phyloP scores from a whole-genome alignment of 768 basidiomycete genomes.

The Mycena vitilis region DNA sequence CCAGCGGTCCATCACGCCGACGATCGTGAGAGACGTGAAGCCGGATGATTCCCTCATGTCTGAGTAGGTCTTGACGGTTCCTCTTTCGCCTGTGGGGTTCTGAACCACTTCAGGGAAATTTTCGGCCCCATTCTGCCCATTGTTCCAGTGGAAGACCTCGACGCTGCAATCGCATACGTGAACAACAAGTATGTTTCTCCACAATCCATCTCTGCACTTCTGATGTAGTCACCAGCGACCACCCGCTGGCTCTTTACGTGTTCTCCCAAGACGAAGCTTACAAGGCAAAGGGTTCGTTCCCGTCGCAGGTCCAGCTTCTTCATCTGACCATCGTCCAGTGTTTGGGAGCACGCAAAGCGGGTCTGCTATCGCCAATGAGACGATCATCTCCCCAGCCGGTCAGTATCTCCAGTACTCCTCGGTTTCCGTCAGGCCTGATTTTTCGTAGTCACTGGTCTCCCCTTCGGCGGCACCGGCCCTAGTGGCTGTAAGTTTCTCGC shows the following conservation, averaged over 20 bases:
- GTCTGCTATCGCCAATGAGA: constrained; percentile 76
- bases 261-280: constrained; percentile 71
- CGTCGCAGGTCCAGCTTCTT: background rate
- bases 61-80: constrained; percentile 60
- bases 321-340: constrained; percentile 52
- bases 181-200: constrained; percentile 60
- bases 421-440: background rate
- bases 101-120: constrained; percentile 67
- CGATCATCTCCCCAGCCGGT: constrained; percentile 70
- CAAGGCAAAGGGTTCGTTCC: constrained; percentile 67
- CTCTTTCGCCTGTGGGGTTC: constrained; percentile 1
- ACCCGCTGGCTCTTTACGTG: constrained; percentile 82
- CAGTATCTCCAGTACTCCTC: constrained; percentile 36
- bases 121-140: constrained; percentile 88
- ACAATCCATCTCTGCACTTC: background rate
- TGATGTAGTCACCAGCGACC: constrained; percentile 56
- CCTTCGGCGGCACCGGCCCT: constrained; percentile 79
- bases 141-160: constrained; percentile 74
- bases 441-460: constrained; percentile 65
- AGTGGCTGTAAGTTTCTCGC: constrained; percentile 70
- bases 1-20: constrained; percentile 77
- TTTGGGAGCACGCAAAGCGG: constrained; percentile 80
- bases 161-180: constrained; percentile 78
- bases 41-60: constrained; percentile 79
- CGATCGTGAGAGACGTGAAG: constrained; percentile 73